Evolutionary conservation across 2,329 filamentous ascomycete genomes (phyloP).

Genomic region (Cladosporium sp.): DNA sequence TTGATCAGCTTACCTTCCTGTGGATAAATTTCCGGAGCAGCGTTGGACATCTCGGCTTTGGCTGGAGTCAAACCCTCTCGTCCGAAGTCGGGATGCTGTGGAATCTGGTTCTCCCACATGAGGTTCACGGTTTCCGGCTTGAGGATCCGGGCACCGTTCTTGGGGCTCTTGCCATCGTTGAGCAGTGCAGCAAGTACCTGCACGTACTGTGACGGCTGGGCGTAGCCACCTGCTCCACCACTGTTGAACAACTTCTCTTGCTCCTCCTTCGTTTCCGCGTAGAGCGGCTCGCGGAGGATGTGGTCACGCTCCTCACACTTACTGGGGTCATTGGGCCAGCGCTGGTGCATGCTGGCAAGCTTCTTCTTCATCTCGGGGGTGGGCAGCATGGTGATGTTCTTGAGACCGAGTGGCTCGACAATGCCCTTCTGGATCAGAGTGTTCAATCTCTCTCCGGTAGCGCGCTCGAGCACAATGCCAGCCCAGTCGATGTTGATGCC

Average conservation of each 20-base stretch:
- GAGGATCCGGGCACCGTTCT: slow-evolving; percentile 58
- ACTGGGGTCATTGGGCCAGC: slow-evolving; percentile 43
- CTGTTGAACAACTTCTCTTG: slow-evolving; percentile 55
- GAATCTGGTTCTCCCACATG: slow-evolving; percentile 63
- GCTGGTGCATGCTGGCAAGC: slow-evolving; percentile 60
- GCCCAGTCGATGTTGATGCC: slow-evolving; percentile 53
- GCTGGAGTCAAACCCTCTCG: slow-evolving; percentile 36
- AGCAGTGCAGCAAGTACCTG: slow-evolving; percentile 64
- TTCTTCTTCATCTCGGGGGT: slow-evolving; percentile 55
- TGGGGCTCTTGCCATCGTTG: slow-evolving; percentile 64
- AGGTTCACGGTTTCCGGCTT: slow-evolving; percentile 58
- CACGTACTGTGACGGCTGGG: slow-evolving; percentile 61
- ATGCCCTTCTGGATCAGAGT: slow-evolving; percentile 52
- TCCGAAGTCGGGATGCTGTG: slow-evolving; percentile 40
- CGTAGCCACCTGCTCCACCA: slow-evolving; percentile 64
- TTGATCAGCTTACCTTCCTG: slow-evolving; percentile 30
- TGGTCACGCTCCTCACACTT: slow-evolving; percentile 51
- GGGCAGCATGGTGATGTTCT: slow-evolving; percentile 60
- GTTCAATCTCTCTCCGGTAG: slow-evolving; percentile 46
- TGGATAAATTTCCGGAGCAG: slow-evolving; percentile 53
- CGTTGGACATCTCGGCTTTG: slow-evolving; percentile 39
- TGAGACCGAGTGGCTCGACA: slow-evolving; percentile 49
- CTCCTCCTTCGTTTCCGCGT: slow-evolving; percentile 49
- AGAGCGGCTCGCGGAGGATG: slow-evolving; percentile 50
- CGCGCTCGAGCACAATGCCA: slow-evolving; percentile 50